A percentile compares a stretch with the other conserved stretches of the same genome.
Evolutionary conservation across 2,329 filamentous ascomycete species (phyloP).

Genomic region (Hortaea sp.): DNA sequence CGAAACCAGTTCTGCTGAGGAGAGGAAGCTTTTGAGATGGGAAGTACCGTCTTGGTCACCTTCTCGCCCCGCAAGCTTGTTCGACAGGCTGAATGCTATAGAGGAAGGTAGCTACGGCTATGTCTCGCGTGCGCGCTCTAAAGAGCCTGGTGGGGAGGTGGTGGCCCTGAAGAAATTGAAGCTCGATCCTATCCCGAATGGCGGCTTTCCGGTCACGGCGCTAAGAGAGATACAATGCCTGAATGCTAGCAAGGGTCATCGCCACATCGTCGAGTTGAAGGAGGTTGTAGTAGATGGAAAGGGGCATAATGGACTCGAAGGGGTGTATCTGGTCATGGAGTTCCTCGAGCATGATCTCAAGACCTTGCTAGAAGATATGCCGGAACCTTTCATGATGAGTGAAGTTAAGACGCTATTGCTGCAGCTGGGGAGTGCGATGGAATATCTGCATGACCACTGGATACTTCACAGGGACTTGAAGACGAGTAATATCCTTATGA

Average conservation of each 20-base stretch:
- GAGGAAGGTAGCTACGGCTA: constrained; percentile 95
- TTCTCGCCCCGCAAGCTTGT: constrained; percentile 73
- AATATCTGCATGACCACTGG: constrained; percentile 80
- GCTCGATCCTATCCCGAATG: constrained; percentile 64
- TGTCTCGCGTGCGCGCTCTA: constrained; percentile 75
- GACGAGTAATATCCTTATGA: constrained; percentile 86
- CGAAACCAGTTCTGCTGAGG: constrained; percentile 23
- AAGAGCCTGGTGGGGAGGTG: constrained; percentile 57
- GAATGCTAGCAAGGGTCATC: constrained; percentile 60
- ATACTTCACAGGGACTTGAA: constrained; percentile 87
- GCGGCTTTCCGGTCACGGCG: constrained; percentile 80
- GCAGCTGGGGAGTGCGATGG: constrained; percentile 70
- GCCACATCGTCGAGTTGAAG: constrained; percentile 69
- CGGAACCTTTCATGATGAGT: constrained; percentile 81
- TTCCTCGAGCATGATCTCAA: constrained; percentile 97
- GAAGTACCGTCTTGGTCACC: constrained; percentile 57
- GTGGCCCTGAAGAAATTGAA: constrained; percentile 93
- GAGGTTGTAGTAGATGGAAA: constrained; percentile 58
- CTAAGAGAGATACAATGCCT: constrained; percentile 89
- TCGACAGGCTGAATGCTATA: constrained; percentile 89
- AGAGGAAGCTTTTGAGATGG: constrained; percentile 60
- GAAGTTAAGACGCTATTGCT: constrained; percentile 84
- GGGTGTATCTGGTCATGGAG: constrained; percentile 89
- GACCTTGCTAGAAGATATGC: constrained; percentile 85
- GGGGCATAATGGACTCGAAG: constrained; percentile 22